Conservation (phyloP, 148 eudicot species). For the Rhododendron vialii region DNA sequence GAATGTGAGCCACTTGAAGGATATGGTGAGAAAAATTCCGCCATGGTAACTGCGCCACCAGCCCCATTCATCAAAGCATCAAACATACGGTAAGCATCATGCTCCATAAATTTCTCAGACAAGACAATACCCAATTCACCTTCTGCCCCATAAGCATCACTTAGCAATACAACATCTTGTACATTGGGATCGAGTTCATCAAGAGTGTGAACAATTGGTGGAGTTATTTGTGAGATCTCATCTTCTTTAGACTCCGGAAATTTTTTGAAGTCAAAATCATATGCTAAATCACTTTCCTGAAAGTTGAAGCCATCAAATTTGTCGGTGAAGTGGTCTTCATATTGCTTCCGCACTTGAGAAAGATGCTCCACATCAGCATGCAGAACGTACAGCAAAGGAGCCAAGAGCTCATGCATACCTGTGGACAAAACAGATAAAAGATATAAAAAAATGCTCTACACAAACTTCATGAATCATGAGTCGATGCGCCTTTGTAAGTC, state of each 20-base stretch:
- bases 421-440: conserved; percentile 11
- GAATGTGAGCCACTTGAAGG: conserved; percentile 44
- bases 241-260: conserved; percentile 46
- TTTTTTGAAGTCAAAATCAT: conserved; percentile 62
- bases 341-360: conserved; percentile 53
- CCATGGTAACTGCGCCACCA: conserved; percentile 79
- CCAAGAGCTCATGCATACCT: conserved; percentile 99
- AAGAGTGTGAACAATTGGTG: conserved; percentile 36
- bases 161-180: conserved; percentile 61
- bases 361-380: conserved; percentile 80
- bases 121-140: conserved; percentile 91
- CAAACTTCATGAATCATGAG: neutral
- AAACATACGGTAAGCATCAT: conserved; percentile 88
- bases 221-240: conserved; percentile 28
- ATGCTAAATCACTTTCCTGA: conserved; percentile 52
- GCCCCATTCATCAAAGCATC: conserved; percentile 92
- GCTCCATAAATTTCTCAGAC: conserved; percentile 91
- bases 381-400: conserved; percentile 82
- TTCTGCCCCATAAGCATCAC: conserved; percentile 97
- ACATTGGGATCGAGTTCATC: conserved; percentile 65
- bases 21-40: conserved; percentile 67
- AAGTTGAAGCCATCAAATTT: conserved; percentile 75
- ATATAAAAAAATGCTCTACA: neutral
- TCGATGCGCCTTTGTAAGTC: neutral
- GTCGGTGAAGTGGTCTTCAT: conserved; percentile 87